Evolutionary conservation across 2,329 filamentous ascomycete species (phyloP).

Genomic region (Pseudopithomyces chartarum): DNA sequence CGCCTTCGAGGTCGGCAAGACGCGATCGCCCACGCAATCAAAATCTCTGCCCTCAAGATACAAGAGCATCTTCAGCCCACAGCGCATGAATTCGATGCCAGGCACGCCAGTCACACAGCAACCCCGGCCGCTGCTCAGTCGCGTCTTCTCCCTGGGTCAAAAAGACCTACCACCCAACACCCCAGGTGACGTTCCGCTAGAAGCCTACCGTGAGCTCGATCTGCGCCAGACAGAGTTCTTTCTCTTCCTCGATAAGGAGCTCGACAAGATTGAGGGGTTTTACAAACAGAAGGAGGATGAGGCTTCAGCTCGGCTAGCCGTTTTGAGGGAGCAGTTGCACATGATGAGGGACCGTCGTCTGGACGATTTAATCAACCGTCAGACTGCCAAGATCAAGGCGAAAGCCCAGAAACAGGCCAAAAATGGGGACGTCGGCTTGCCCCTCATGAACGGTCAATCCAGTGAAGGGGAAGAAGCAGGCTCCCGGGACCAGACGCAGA

Average conservation of each 20-base stretch:
- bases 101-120: constrained; percentile 20
- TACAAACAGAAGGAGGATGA: constrained; percentile 89
- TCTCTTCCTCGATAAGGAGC: constrained; percentile 77
- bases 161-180: constrained; percentile 37
- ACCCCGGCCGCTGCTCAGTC: constrained; percentile 45
- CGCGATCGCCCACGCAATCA: constrained; percentile 36
- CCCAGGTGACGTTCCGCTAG: constrained; percentile 56
- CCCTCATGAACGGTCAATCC: constrained; percentile 22
- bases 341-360: constrained; percentile 87
- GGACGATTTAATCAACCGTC: constrained; percentile 67
- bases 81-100: constrained; percentile 49
- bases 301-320: constrained; percentile 70
- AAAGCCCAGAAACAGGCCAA: constrained; percentile 24
- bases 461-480: constrained; percentile 30
- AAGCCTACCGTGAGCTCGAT: constrained; percentile 68
- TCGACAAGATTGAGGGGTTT: constrained; percentile 91
- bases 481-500: constrained; percentile 17
- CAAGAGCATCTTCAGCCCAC: constrained; percentile 46
- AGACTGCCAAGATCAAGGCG: constrained; percentile 40
- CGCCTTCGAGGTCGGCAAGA: constrained; percentile 53
- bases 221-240: constrained; percentile 84
- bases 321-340: constrained; percentile 83
- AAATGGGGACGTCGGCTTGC: constrained; percentile 15
- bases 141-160: constrained; percentile 51
- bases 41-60: constrained; percentile 38